Evolutionary conservation across 768 basidiomycete genomes (phyloP).

Genomic region (Gelatoporia subvermispora): DNA sequence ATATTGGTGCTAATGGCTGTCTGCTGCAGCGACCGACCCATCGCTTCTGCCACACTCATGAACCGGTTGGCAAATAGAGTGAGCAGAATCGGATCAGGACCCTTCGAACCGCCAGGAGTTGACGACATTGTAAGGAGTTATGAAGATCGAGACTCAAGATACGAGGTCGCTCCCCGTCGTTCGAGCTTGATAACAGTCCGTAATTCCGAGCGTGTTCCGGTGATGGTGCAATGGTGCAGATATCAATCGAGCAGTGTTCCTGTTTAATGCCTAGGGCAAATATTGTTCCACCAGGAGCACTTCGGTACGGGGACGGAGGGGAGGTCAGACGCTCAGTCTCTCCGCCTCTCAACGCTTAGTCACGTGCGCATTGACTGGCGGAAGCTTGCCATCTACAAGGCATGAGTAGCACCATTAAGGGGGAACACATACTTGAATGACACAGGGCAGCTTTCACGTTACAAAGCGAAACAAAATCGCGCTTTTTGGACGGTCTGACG

Average conservation of each 20-base stretch:
- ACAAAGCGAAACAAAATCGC: no score
- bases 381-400: no score
- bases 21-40: conserved; percentile 87
- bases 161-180: neutral
- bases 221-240: neutral
- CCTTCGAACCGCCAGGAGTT: conserved; percentile 21
- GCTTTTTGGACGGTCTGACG: no score
- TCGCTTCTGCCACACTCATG: conserved; percentile 96
- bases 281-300: no score
- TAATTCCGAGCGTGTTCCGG: neutral
- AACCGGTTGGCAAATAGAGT: conserved; percentile 94
- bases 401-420: no score
- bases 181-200: neutral
- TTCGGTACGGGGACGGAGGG: no score
- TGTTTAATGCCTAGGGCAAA: neutral
- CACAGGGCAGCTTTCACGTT: no score
- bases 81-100: conserved; percentile 80
- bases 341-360: no score
- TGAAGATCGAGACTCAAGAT: neutral
- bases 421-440: no score
- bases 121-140: conserved; percentile 14
- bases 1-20: conserved; percentile 93
- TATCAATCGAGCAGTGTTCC: neutral
- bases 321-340: no score
- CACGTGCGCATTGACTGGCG: no score